These are phyloP conservation scores for Crithidia thermophila DNA, from an alignment of 208 protist genomes.

Conservation along the genomic window DNA sequence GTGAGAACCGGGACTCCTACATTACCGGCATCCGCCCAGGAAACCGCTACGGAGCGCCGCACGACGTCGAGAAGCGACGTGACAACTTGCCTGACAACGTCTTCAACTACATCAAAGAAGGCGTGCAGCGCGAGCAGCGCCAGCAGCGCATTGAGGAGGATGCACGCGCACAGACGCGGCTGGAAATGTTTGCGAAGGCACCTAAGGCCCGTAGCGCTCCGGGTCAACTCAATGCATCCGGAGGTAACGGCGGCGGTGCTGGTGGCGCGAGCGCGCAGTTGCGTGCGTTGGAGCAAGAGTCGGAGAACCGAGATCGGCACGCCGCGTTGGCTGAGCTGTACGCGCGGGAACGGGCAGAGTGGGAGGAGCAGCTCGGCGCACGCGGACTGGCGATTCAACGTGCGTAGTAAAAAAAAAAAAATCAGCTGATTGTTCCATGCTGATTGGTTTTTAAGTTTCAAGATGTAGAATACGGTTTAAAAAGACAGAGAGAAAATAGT, in stretches of 20 bases:
- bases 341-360: conserved; percentile 53
- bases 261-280: not conserved
- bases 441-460: no score
- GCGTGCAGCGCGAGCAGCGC: conserved; percentile 75
- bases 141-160: conserved; percentile 68
- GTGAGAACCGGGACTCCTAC: conserved; percentile 85
- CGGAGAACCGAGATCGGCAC: conserved; percentile 51
- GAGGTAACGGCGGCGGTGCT: not conserved
- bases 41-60: conserved; percentile 56
- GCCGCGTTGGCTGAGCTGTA: conserved; percentile 74
- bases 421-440: no score
- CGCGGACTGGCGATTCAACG: conserved; percentile 40
- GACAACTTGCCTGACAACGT: conserved; percentile 89
- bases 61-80: conserved; percentile 84
- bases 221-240: conserved; percentile 25
- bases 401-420: not conserved
- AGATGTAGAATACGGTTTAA: no score
- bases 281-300: conserved; percentile 35
- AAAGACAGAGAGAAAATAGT: no score
- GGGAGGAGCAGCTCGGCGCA: conserved; percentile 55
- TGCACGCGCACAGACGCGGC: conserved; percentile 41
- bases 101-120: conserved; percentile 74
- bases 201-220: not conserved
- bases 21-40: conserved; percentile 79
- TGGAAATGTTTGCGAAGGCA: conserved; percentile 38